These are phyloP conservation scores for Fusarium pseudograminearum DNA, from an alignment of 2,329 filamentous ascomycete genomes.

Conservation along the genomic window DNA sequence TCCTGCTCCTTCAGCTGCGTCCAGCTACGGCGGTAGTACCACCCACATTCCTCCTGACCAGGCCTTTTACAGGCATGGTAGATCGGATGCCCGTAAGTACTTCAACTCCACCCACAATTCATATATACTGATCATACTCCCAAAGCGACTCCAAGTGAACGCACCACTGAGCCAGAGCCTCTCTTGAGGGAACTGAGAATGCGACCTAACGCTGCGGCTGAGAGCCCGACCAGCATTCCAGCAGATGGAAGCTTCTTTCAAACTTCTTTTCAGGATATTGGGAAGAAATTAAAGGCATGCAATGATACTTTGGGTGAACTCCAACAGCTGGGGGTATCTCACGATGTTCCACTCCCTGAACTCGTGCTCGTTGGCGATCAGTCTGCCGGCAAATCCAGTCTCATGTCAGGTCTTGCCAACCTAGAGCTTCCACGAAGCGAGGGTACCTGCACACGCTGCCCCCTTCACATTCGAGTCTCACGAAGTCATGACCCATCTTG, in stretches of 20 bases:
- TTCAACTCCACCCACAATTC: neutral
- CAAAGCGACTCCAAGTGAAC: constrained; percentile 56
- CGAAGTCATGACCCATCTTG: constrained; percentile 73
- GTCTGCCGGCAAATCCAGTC: constrained; percentile 81
- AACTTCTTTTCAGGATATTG: constrained; percentile 65
- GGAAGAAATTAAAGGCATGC: constrained; percentile 71
- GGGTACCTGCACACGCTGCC: constrained; percentile 83
- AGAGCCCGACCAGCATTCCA: constrained; percentile 46
- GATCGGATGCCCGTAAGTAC: constrained; percentile 57
- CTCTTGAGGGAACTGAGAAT: constrained; percentile 55
- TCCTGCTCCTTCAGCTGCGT: constrained; percentile 32
- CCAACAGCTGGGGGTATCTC: constrained; percentile 77
- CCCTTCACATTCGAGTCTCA: constrained; percentile 81
- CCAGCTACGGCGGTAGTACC: constrained; percentile 38
- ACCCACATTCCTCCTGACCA: constrained; percentile 32
- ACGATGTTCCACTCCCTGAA: constrained; percentile 78
- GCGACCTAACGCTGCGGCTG: constrained; percentile 40
- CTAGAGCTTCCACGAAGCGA: constrained; percentile 78
- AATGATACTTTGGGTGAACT: constrained; percentile 76
- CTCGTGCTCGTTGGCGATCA: constrained; percentile 89
- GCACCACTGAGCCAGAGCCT: constrained; percentile 52
- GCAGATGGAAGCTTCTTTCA: constrained; percentile 56
- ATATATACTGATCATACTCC: constrained; percentile 19
- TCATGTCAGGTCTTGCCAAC: constrained; percentile 73
- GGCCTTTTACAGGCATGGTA: constrained; percentile 46